Conservation (phyloP, 768 basidiomycete genomes). For the Coprinopsis marcescibilis region DNA sequence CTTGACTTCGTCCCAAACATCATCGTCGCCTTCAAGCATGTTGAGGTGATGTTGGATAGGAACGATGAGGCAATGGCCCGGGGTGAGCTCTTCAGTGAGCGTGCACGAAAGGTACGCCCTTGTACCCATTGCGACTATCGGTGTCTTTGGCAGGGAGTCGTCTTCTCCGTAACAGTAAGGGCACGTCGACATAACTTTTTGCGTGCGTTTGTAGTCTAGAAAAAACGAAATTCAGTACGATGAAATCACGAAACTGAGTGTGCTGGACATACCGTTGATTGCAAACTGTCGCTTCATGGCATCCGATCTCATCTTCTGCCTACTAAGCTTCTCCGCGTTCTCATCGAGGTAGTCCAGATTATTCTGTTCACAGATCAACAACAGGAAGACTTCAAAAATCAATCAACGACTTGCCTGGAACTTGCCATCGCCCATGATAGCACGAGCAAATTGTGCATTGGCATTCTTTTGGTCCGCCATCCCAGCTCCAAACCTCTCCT, state of each 20-base stretch:
- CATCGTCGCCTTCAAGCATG: constrained; percentile 91
- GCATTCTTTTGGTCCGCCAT: constrained; percentile 87
- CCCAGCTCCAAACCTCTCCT: constrained; percentile 88
- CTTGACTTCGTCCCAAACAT: constrained; percentile 95
- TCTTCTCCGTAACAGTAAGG: constrained; percentile 91
- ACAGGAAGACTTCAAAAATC: not conserved
- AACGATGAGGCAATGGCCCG: constrained; percentile 92
- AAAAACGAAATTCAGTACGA: not conserved
- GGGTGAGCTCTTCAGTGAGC: constrained; percentile 77
- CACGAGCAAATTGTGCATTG: constrained; percentile 83
- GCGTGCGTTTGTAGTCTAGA: constrained; percentile 90
- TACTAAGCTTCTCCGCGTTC: constrained; percentile 86
- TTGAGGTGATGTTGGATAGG: constrained; percentile 92
- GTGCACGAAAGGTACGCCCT: constrained; percentile 90
- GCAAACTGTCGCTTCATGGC: constrained; percentile 97
- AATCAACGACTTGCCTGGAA: constrained; percentile 55
- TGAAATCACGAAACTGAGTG: not conserved
- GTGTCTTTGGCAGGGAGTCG: constrained; percentile 81
- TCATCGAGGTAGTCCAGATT: constrained; percentile 96
- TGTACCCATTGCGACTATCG: constrained; percentile 87
- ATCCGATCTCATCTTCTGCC: constrained; percentile 94
- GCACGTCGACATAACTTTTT: constrained; percentile 82
- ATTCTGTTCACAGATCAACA: constrained; percentile 38
- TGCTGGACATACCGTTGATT: constrained; percentile 64
- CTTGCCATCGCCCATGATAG: constrained; percentile 83